phyloP scores from a whole-genome alignment of 345 rosid genomes.

The Abelmoschus esculentus region DNA sequence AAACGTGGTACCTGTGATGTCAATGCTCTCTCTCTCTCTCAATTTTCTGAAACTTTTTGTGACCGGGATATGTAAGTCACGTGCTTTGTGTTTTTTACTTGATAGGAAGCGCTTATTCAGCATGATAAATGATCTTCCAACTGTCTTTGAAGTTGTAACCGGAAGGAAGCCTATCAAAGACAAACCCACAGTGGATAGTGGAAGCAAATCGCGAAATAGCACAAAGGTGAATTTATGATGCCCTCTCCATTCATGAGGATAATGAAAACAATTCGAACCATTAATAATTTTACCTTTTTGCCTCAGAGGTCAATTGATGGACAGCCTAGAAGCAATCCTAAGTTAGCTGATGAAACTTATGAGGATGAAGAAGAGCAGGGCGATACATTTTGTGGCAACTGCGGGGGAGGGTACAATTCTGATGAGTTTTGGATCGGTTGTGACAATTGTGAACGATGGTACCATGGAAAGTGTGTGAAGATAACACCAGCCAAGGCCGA shows the following conservation, averaged over 20 bases:
- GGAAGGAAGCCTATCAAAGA: conserved; percentile 52
- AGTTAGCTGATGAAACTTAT: conserved; percentile 46
- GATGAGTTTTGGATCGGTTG: conserved; percentile 92
- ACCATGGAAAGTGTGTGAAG: conserved; percentile 89
- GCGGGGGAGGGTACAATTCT: conserved; percentile 68
- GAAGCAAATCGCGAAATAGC: conserved; percentile 70
- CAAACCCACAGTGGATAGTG: conserved; percentile 46
- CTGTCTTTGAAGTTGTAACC: conserved; percentile 63
- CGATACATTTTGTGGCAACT: conserved; percentile 75
- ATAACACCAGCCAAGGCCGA: conserved; percentile 87
- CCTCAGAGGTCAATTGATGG: conserved; percentile 65
- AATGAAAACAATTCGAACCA: too few species aligned
- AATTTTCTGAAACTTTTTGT: background rate
- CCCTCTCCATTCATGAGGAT: background rate
- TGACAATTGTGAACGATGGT: conserved; percentile 83
- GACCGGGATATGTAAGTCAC: background rate
- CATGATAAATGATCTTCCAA: conserved; percentile 64
- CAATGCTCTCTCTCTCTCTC: conserved; percentile 1
- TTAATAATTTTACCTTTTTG: background rate
- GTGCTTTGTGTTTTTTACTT: background rate
- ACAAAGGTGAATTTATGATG: conserved; percentile 44
- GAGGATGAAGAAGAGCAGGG: conserved; percentile 87
- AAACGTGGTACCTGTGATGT: background rate
- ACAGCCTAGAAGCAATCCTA: conserved; percentile 46
- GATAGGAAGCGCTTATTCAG: conserved; percentile 68